Evolutionary conservation across 2,329 filamentous ascomycete species (phyloP).

Genomic region (Aspergillus sp.): DNA sequence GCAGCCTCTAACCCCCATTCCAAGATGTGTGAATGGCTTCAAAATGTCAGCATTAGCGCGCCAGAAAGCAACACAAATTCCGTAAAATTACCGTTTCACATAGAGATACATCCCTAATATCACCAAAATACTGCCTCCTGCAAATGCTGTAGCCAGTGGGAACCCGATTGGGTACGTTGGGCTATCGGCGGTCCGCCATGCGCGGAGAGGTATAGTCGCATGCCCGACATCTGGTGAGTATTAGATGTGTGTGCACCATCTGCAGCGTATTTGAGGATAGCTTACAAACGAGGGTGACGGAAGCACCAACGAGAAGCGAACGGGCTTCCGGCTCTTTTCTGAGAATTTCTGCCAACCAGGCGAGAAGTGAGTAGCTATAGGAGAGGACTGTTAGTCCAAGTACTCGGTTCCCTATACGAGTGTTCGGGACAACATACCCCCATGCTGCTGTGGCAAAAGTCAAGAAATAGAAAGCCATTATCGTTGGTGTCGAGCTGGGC

Average conservation of each 20-base stretch:
- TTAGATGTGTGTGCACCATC: neutral
- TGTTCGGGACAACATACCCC: conserved; percentile 3
- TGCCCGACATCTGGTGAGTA: conserved; percentile 15
- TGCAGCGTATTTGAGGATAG: too few relatives aligned
- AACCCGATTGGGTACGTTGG: conserved; percentile 21
- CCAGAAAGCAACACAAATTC: neutral
- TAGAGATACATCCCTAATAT: conserved; percentile 10
- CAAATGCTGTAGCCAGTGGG: conserved; percentile 19
- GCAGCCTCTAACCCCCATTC: neutral
- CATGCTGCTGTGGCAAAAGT: conserved; percentile 20
- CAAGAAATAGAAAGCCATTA: conserved; percentile 21
- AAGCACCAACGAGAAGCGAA: conserved; percentile 18
- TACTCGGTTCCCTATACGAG: neutral
- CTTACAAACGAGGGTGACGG: conserved; percentile 20
- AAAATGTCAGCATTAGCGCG: neutral
- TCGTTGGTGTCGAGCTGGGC: conserved; percentile 10
- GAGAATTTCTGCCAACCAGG: conserved; percentile 20
- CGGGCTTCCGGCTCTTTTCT: conserved; percentile 19
- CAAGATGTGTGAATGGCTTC: neutral
- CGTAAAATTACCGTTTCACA: conserved; percentile 2
- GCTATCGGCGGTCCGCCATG: conserved; percentile 19
- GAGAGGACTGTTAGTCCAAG: neutral
- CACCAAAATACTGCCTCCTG: conserved; percentile 8
- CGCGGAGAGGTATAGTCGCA: conserved; percentile 21
- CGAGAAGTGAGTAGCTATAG: conserved; percentile 16